Percentiles rank a stretch among this genome's conserved stretches.
Conservation (phyloP, 805 yeast genomes). For the Lachancea dasiensis region DNA sequence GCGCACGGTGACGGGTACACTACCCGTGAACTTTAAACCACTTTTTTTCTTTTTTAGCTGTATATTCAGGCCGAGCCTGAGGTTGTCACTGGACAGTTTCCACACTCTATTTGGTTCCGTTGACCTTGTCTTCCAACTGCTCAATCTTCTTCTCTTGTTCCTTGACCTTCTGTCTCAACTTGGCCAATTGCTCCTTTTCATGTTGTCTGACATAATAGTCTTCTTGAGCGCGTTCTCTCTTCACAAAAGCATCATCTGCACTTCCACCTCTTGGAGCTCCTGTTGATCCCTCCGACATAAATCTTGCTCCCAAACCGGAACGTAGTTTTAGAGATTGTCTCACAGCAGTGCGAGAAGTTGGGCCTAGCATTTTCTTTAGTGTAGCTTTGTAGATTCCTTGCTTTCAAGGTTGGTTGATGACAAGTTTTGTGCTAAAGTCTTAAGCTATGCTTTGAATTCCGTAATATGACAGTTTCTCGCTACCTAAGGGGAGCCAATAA, state of each 20-base stretch:
- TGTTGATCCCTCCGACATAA: constrained; percentile 51
- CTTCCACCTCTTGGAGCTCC: constrained; percentile 53
- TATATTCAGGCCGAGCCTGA: too few species aligned
- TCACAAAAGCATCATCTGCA: constrained; percentile 57
- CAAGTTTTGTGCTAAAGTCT: not conserved
- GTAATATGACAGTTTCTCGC: not conserved
- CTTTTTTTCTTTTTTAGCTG: too few species aligned
- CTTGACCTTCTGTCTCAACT: constrained; percentile 68
- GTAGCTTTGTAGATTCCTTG: not conserved
- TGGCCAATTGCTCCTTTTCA: constrained; percentile 80
- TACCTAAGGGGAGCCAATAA: constrained; percentile 1
- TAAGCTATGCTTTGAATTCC: too few species aligned
- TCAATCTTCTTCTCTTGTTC: constrained; percentile 63
- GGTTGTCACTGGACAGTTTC: too few species aligned
- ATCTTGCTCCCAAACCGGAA: constrained; percentile 21
- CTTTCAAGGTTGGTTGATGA: not conserved
- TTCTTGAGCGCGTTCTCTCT: constrained; percentile 92
- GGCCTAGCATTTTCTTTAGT: constrained; percentile 13
- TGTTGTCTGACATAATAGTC: constrained; percentile 79
- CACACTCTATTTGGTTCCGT: constrained; percentile 1
- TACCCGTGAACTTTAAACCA: too few species aligned
- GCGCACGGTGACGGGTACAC: too few species aligned
- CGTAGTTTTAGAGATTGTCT: constrained; percentile 23
- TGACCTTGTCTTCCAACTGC: constrained; percentile 42
- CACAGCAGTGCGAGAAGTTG: constrained; percentile 22